These are phyloP conservation scores for Pyrenophora teres DNA, from an alignment of 2,329 filamentous ascomycete species.

Conservation along the genomic window DNA sequence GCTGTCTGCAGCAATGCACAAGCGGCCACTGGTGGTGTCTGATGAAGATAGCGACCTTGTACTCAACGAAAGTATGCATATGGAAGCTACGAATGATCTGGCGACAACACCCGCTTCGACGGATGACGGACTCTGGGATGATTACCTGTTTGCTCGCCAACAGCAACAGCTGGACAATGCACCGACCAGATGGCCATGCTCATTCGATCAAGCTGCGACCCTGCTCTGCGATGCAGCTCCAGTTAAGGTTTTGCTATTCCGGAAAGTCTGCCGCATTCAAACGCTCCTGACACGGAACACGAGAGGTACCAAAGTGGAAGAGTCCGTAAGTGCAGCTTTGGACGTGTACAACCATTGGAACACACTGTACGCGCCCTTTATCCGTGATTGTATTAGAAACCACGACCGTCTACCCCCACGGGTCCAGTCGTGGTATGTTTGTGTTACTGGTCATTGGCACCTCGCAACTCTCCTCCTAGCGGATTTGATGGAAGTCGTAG, in stretches of 20 bases:
- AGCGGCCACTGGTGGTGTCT: slow-evolving; percentile 51
- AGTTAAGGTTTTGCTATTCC: slow-evolving; percentile 64
- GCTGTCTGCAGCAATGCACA: slow-evolving; percentile 59
- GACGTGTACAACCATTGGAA: slow-evolving; percentile 63
- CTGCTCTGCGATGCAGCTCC: slow-evolving; percentile 59
- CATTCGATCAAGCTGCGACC: slow-evolving; percentile 57
- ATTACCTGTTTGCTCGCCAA: slow-evolving; percentile 44
- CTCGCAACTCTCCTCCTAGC: slow-evolving; percentile 61
- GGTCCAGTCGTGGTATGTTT: slow-evolving; percentile 65
- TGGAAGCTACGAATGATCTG: not conserved
- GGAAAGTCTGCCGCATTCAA: slow-evolving; percentile 61
- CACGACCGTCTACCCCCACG: slow-evolving; percentile 58
- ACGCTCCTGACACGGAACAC: slow-evolving; percentile 53
- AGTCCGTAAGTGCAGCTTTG: slow-evolving; percentile 55
- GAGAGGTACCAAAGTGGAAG: slow-evolving; percentile 51
- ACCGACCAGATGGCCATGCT: slow-evolving; percentile 59
- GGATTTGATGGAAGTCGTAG: slow-evolving; percentile 59
- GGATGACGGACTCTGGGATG: slow-evolving; percentile 45
- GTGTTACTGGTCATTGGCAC: slow-evolving; percentile 63
- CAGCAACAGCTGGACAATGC: slow-evolving; percentile 21
- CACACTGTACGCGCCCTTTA: slow-evolving; percentile 57
- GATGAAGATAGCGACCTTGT: slow-evolving; percentile 54
- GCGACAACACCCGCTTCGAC: not conserved
- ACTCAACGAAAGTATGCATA: slow-evolving; percentile 16
- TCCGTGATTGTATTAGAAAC: slow-evolving; percentile 57